A percentile compares a stretch with the other conserved stretches of the same genome.
Evolutionary conservation across 208 protist genomes (phyloP).

Genomic region (Trypanosoma grayi): DNA sequence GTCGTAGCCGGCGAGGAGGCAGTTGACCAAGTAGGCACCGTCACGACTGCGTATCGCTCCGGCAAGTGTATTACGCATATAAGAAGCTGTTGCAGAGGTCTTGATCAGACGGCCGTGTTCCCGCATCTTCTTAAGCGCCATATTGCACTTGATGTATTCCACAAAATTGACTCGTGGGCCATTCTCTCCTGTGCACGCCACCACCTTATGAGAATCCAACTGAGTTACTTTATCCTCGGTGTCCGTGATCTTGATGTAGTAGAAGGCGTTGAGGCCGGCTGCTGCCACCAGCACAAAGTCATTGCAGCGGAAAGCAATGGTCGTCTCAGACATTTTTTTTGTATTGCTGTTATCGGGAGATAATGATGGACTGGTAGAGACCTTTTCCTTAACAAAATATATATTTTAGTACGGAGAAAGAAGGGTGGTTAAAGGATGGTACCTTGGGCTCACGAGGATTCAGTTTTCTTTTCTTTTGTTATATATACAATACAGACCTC

Average conservation of each 20-base stretch:
- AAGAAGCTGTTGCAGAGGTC: slow-evolving; percentile 84
- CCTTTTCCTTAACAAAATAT: no score
- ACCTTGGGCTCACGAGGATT: no score
- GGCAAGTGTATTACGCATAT: slow-evolving; percentile 85
- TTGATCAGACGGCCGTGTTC: slow-evolving; percentile 80
- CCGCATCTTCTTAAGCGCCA: slow-evolving; percentile 82
- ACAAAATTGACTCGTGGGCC: slow-evolving; percentile 91
- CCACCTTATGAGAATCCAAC: slow-evolving; percentile 86
- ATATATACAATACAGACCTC: not conserved
- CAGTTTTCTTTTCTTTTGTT: no score
- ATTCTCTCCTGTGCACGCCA: slow-evolving; percentile 87
- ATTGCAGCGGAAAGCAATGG: slow-evolving; percentile 87
- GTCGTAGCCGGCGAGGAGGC: slow-evolving; percentile 92
- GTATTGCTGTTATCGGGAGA: slow-evolving; percentile 4
- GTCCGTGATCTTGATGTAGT: slow-evolving; percentile 93
- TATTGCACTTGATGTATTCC: slow-evolving; percentile 93
- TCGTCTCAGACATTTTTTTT: slow-evolving; percentile 74
- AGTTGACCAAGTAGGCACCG: slow-evolving; percentile 88
- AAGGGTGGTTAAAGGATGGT: no score
- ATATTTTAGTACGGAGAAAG: no score
- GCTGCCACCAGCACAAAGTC: slow-evolving; percentile 83
- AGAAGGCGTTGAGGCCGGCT: slow-evolving; percentile 81
- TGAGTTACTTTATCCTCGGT: slow-evolving; percentile 92
- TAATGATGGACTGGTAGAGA: slow-evolving; percentile 6
- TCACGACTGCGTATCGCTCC: slow-evolving; percentile 77